Percentiles rank a stretch among this genome's conserved stretches.
phyloP scores from a whole-genome alignment of 495 filamentous ascomycete species.

The Wilcoxina mikolae region DNA sequence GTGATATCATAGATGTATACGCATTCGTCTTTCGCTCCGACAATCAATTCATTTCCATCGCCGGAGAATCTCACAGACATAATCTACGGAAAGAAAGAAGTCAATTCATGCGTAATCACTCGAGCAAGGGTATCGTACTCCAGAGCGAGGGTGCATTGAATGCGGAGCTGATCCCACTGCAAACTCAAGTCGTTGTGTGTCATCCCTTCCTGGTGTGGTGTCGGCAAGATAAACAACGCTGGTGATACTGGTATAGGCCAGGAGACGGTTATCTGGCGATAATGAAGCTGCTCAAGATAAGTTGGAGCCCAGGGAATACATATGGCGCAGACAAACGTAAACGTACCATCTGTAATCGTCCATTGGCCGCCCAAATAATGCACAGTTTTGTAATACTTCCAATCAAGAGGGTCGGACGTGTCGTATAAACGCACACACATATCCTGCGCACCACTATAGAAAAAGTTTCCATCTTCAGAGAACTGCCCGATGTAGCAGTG shows the following conservation, averaged over 20 bases:
- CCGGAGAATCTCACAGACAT: conserved; percentile 89
- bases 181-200: conserved; percentile 64
- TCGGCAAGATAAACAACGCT: conserved; percentile 69
- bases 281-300: too few species aligned
- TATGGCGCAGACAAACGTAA: too few species aligned
- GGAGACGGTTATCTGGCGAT: conserved; percentile 78
- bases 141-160: conserved; percentile 13
- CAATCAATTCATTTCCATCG: conserved; percentile 80
- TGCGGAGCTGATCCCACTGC: conserved; percentile 35
- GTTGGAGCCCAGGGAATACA: too few species aligned
- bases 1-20: conserved; percentile 95
- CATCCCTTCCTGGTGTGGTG: conserved; percentile 71
- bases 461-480: conserved; percentile 92
- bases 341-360: conserved; percentile 97
- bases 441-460: conserved; percentile 87
- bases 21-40: conserved; percentile 61
- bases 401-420: conserved; percentile 86
- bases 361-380: conserved; percentile 73
- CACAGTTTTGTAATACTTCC: conserved; percentile 92
- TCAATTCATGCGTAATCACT: neutral
- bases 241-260: conserved; percentile 78
- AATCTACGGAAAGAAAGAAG: conserved; percentile 40
- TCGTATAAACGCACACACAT: conserved; percentile 94
- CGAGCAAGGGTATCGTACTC: conserved; percentile 11
- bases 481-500: conserved; percentile 88